Evolutionary conservation across 176 grass and related monocot genomes (phyloP).

Genomic region (Triticum timopheevii): DNA sequence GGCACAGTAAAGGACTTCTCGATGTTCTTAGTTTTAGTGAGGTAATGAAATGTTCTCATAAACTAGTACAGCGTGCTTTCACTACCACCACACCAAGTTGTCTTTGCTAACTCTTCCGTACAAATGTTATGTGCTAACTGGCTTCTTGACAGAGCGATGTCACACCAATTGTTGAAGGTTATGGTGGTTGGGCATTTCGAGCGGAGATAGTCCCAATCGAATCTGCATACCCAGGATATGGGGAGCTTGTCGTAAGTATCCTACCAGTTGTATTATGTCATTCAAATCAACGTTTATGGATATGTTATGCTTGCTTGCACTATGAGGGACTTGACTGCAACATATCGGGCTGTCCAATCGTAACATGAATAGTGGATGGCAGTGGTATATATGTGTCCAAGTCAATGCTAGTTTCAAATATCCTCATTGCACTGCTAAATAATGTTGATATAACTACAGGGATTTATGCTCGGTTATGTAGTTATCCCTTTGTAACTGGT

Average conservation of each 20-base stretch:
- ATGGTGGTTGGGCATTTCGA: conserved; percentile 93
- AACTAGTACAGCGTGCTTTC: neutral
- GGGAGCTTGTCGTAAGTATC: conserved; percentile 83
- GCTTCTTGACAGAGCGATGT: conserved; percentile 70
- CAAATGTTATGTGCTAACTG: conserved; percentile 2
- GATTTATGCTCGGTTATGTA: neutral
- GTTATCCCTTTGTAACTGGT: neutral
- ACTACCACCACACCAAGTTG: conserved; percentile 1
- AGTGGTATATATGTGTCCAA: neutral
- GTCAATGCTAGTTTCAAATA: neutral
- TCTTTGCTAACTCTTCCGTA: conserved; percentile 23
- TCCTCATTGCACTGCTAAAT: neutral
- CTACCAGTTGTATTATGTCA: neutral
- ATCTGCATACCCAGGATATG: conserved; percentile 96
- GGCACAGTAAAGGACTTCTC: conserved; percentile 70
- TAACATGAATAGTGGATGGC: conserved; percentile 9
- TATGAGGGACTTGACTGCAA: neutral
- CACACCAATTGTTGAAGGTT: conserved; percentile 98
- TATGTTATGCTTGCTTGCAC: conserved; percentile 1
- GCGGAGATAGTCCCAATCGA: conserved; percentile 96
- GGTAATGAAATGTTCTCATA: conserved; percentile 43
- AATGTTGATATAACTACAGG: neutral
- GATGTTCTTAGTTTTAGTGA: conserved; percentile 97
- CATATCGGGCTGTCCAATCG: neutral
- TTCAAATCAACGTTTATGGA: neutral